Percentiles rank a stretch among this genome's conserved stretches.
Conservation (phyloP, 805 yeast species). For the Isabelozyma gotoi region DNA sequence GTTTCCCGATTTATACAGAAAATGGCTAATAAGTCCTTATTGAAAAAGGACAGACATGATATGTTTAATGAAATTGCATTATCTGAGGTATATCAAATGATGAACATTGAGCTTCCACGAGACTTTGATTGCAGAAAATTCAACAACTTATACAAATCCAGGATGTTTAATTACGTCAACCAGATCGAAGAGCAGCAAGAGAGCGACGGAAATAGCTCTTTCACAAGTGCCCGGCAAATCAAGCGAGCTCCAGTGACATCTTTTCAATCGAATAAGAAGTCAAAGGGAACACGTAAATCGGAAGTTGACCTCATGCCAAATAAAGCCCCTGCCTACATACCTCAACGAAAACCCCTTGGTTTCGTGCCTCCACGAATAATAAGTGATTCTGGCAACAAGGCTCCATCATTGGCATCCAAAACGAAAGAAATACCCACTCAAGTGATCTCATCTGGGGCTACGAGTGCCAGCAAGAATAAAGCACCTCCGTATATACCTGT, state of each 20-base stretch:
- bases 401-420: neutral
- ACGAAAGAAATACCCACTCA: too few species aligned
- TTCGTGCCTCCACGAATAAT: neutral
- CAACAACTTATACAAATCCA: constrained; percentile 10
- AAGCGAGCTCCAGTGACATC: neutral
- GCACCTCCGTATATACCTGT: constrained; percentile 9
- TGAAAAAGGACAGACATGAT: neutral
- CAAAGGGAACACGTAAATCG: neutral
- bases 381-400: neutral
- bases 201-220: neutral
- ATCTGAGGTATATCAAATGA: neutral
- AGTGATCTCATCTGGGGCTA: too few species aligned
- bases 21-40: neutral
- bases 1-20: constrained; percentile 25
- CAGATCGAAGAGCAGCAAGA: neutral
- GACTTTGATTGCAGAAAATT: constrained; percentile 11
- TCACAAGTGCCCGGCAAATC: neutral
- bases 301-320: constrained; percentile 2
- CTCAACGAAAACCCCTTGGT: constrained; percentile 8
- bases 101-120: neutral
- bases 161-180: constrained; percentile 1
- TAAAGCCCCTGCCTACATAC: constrained; percentile 35
- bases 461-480: too few species aligned
- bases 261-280: neutral
- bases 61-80: neutral